Evolutionary conservation across 805 yeast species (phyloP).

Genomic region (Candida sithepensis): DNA sequence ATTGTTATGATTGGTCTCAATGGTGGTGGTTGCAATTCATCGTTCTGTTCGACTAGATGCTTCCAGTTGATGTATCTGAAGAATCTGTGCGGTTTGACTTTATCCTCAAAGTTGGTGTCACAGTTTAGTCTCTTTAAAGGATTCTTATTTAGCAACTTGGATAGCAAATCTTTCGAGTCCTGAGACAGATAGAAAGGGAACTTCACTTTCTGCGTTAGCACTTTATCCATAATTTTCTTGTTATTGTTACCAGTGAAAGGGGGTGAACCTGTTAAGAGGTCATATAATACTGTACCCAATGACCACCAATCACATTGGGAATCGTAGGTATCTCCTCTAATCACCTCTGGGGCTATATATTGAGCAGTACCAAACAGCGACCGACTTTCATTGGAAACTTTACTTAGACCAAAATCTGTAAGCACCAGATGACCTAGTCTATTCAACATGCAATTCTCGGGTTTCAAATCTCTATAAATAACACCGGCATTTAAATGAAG

Average conservation of each 20-base stretch:
- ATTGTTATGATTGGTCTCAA: slow-evolving; percentile 79
- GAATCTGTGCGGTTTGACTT: slow-evolving; percentile 62
- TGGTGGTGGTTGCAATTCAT: slow-evolving; percentile 67
- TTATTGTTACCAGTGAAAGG: slow-evolving; percentile 85
- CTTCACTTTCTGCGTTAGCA: slow-evolving; percentile 59
- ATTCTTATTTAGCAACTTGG: slow-evolving; percentile 63
- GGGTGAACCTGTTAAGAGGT: slow-evolving; percentile 80
- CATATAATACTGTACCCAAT: slow-evolving; percentile 75
- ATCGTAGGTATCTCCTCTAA: slow-evolving; percentile 73
- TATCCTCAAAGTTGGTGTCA: slow-evolving; percentile 45
- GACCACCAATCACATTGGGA: slow-evolving; percentile 91
- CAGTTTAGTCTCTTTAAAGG: slow-evolving; percentile 62
- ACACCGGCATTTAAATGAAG: slow-evolving; percentile 70
- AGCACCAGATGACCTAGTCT: slow-evolving; percentile 74
- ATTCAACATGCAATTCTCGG: slow-evolving; percentile 82
- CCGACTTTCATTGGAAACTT: slow-evolving; percentile 42
- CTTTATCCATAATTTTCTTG: slow-evolving; percentile 71
- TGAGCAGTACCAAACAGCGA: slow-evolving; percentile 76
- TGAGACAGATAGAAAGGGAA: slow-evolving; percentile 73
- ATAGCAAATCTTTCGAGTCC: slow-evolving; percentile 75
- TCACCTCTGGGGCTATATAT: slow-evolving; percentile 87
- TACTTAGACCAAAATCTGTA: slow-evolving; percentile 82
- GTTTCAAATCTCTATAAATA: slow-evolving; percentile 84
- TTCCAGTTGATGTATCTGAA: slow-evolving; percentile 78
- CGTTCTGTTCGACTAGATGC: slow-evolving; percentile 45